These are phyloP conservation scores for Magnaporthales sp. DNA, from an alignment of 2,329 filamentous ascomycete species.

Conservation along the genomic window DNA sequence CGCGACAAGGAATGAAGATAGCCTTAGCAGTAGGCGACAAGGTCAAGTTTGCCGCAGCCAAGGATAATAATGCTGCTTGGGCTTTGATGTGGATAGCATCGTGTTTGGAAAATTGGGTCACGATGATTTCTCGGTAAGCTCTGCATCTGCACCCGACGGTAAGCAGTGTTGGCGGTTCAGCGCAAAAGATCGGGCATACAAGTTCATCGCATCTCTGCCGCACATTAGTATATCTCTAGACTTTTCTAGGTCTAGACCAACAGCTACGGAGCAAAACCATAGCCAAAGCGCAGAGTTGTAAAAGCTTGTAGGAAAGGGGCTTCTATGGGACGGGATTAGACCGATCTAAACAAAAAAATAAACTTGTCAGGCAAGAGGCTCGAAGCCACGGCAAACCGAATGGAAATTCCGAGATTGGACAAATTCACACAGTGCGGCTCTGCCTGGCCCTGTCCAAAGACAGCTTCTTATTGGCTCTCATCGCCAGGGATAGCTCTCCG, in stretches of 20 bases:
- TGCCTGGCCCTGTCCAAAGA: background rate
- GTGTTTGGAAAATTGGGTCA: background rate
- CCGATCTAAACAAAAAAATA: background rate
- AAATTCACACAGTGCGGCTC: background rate
- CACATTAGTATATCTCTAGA: too few relatives aligned
- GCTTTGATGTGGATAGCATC: background rate
- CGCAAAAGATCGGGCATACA: too few relatives aligned
- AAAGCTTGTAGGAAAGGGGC: background rate
- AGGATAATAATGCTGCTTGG: background rate
- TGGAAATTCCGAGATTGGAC: background rate
- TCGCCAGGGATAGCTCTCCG: constrained; percentile 1
- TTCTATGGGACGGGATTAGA: background rate
- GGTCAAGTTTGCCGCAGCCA: background rate
- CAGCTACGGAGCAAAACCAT: background rate
- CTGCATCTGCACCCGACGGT: background rate
- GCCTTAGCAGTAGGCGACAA: background rate
- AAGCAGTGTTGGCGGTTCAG: too few relatives aligned
- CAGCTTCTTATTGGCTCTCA: background rate
- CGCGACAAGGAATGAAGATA: background rate
- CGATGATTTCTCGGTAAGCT: background rate
- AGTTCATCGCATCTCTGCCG: too few relatives aligned
- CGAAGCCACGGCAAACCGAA: background rate
- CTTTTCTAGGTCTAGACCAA: too few relatives aligned
- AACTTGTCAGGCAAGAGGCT: background rate
- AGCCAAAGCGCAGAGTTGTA: background rate